phyloP scores from a whole-genome alignment of 73 alveolate species.

The Uronychia binucleata region DNA sequence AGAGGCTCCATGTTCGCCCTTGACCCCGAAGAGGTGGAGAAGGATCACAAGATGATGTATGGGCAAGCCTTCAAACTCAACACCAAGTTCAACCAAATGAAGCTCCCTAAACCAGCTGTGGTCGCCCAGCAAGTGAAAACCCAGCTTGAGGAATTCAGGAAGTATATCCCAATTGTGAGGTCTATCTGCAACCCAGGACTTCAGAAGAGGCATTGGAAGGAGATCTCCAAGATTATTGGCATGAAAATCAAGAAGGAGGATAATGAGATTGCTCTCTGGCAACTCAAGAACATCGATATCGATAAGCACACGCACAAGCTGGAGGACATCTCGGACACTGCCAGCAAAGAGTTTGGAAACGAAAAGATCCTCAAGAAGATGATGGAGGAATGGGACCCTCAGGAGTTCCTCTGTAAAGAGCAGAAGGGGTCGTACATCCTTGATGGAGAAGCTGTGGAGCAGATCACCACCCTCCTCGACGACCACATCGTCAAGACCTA shows the following conservation, averaged over 20 bases:
- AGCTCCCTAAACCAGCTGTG: constrained; percentile 49
- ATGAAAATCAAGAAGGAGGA: constrained; percentile 24
- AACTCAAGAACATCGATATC: constrained; percentile 45
- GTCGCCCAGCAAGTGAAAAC: constrained; percentile 35
- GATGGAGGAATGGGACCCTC: constrained; percentile 88
- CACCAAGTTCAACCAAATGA: constrained; percentile 39
- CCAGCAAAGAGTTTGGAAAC: constrained; percentile 81
- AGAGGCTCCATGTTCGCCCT: constrained; percentile 50
- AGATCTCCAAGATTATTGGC: constrained; percentile 77
- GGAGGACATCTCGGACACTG: constrained; percentile 81
- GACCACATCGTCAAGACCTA: constrained; percentile 90
- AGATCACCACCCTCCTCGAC: constrained; percentile 77
- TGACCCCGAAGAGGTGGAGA: constrained; percentile 88
- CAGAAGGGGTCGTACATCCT: constrained; percentile 81
- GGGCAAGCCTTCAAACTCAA: constrained; percentile 59
- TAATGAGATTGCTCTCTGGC: constrained; percentile 32
- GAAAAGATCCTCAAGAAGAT: constrained; percentile 72
- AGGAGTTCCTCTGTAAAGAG: constrained; percentile 73
- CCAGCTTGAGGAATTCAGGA: constrained; percentile 55
- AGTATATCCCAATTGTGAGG: constrained; percentile 69
- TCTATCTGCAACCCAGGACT: constrained; percentile 90
- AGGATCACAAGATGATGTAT: constrained; percentile 76
- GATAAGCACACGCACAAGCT: constrained; percentile 51
- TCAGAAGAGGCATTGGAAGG: constrained; percentile 97
- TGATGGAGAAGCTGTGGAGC: constrained; percentile 81